Evolutionary conservation across 108 stramenopile genomes (phyloP), one percentile per base, ranked within the genome.

Genomic region (Phaeodactylum tricornutum): DNA sequence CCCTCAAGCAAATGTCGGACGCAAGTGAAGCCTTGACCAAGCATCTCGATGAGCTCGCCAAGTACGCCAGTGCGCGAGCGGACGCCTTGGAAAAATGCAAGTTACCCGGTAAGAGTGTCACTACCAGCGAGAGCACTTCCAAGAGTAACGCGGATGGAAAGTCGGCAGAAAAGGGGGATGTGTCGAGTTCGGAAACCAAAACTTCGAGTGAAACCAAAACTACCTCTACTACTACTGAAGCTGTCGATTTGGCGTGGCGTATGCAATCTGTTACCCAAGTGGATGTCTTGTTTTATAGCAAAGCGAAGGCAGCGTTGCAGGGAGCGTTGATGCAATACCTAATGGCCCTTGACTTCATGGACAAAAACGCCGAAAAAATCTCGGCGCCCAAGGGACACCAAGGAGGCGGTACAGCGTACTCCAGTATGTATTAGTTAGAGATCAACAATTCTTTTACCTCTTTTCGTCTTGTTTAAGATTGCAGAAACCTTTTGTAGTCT

Each of bases 331-430:
- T 59, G 35, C 37, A 30, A 11, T 75, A 69, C 51, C 31, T 77
- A 57, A 47, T 58, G 35, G 55, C 40, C 30, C n/a, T 80, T 44
- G 74, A 74, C 53, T 53, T 66, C 62, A 19, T 76, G 55, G 61
- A 77, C 34, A 87, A 87, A 73, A 87, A 87, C 53, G 45, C 63
- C 26, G 57, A 66, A 17, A 87, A 87, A 57, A 53, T 87, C 15
- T 41, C 50, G 23, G 50, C 49, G 41, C 85, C 85, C 28, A 79
- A 75, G 72, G 85, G 77, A 60, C 50, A 26, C 12, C 48, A 57
- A 20, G 70, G 67, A 29, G 16, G 23, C 5, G 35, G 21, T 12
- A 22, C 36, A 5, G 45, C 24, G 14, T 46, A 26, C 27, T 52
- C 50, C 7, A 26, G 24, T 37, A 52, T 52, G 50, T 52, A 52